A percentile compares a stretch with the other conserved stretches of the same genome.
phyloP scores from a whole-genome alignment of 768 basidiomycete species.

The Tubosaeta brunneosetosa region DNA sequence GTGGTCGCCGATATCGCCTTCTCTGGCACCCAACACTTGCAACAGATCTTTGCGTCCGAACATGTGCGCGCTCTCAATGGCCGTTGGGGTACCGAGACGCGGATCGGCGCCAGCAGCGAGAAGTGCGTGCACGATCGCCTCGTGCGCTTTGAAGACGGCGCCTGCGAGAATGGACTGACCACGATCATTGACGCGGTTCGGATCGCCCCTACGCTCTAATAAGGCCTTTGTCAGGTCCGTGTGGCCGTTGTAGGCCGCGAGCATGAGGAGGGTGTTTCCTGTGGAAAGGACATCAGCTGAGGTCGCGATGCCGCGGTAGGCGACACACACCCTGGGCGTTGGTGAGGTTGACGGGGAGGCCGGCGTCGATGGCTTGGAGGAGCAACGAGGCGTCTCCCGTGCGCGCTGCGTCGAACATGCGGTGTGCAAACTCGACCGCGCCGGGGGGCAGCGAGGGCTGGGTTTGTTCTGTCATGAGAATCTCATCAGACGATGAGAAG shows the following conservation, averaged over 20 bases:
- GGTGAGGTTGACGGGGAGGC: constrained; percentile 67
- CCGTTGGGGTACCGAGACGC: constrained; percentile 59
- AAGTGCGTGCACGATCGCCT: constrained; percentile 57
- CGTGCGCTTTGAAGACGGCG: constrained; percentile 70
- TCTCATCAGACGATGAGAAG: no score
- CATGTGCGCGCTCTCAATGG: constrained; percentile 64
- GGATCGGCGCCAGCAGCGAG: constrained; percentile 55
- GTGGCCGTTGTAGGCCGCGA: constrained; percentile 71
- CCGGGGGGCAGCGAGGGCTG: constrained; percentile 29
- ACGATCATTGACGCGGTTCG: constrained; percentile 64
- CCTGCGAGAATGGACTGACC: constrained; percentile 73
- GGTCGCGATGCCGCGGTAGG: background rate
- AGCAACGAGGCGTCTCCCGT: constrained; percentile 50
- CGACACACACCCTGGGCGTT: constrained; percentile 55
- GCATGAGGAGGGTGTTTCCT: constrained; percentile 81
- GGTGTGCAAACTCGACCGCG: constrained; percentile 50
- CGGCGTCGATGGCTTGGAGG: constrained; percentile 58
- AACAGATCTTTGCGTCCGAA: constrained; percentile 58
- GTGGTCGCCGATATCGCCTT: constrained; percentile 41
- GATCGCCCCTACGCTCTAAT: constrained; percentile 55
- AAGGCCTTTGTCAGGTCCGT: constrained; percentile 48
- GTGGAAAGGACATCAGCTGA: background rate
- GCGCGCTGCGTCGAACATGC: constrained; percentile 74
- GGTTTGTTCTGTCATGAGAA: no score
- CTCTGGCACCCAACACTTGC: constrained; percentile 52